Percentiles rank a stretch among this genome's conserved stretches.
Evolutionary conservation across 495 filamentous ascomycete species (phyloP).

Genomic region (Trichocladium uniseriatum): DNA sequence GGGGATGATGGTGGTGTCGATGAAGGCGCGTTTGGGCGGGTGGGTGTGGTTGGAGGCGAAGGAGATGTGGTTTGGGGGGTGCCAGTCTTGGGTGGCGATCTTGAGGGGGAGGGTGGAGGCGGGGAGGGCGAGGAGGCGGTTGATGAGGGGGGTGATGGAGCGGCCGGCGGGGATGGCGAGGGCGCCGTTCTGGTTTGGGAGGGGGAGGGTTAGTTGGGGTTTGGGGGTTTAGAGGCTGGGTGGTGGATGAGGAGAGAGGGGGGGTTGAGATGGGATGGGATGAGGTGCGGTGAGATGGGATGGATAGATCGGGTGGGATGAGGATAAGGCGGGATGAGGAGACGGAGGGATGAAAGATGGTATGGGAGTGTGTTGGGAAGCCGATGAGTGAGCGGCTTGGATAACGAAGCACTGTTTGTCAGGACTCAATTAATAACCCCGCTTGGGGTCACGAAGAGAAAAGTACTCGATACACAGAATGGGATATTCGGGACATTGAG

Average conservation of each 20-base stretch:
- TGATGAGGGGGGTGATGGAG: constrained; percentile 58
- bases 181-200: constrained; percentile 68
- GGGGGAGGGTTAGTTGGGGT: constrained; percentile 2
- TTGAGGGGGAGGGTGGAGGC: constrained; percentile 49
- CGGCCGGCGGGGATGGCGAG: constrained; percentile 70
- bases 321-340: not conserved
- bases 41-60: constrained; percentile 70
- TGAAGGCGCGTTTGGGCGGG: constrained; percentile 45
- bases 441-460: not conserved
- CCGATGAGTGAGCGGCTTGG: too few species aligned
- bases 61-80: constrained; percentile 77
- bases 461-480: not conserved
- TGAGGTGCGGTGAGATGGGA: not conserved
- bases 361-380: too few species aligned
- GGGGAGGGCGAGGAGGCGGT: constrained; percentile 61
- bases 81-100: constrained; percentile 83
- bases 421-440: not conserved
- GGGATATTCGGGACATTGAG: too few species aligned
- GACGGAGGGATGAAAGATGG: not conserved
- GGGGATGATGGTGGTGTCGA: constrained; percentile 52
- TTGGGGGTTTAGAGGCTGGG: not conserved
- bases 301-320: too few species aligned
- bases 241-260: not conserved
- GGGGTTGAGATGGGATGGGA: not conserved
- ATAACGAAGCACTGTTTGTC: not conserved